Percentiles rank a stretch among this genome's conserved stretches.
Evolutionary conservation across 495 filamentous ascomycete species (phyloP).

Genomic region (Aspergillus nanangensis): DNA sequence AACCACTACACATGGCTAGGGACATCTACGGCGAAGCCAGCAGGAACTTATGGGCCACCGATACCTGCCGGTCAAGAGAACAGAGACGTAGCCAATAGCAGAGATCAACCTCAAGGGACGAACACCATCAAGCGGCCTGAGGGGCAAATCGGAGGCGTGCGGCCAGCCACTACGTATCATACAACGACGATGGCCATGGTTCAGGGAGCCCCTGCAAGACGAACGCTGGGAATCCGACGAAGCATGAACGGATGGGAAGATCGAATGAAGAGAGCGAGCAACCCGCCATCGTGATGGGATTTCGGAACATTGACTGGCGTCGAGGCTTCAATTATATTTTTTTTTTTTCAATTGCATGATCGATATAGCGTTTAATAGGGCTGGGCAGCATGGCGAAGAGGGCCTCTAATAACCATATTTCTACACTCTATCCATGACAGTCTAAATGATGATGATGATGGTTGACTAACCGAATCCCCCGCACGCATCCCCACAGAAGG

Average conservation of each 20-base stretch:
- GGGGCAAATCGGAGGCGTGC: conserved; percentile 18
- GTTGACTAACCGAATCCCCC: no score
- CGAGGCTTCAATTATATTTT: no score
- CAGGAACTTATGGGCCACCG: no score
- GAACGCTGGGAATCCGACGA: conserved; percentile 55
- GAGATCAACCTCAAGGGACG: no score
- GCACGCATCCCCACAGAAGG: no score
- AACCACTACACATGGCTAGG: conserved; percentile 42
- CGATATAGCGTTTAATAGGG: not conserved
- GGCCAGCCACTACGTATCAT: conserved; percentile 45
- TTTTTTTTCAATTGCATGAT: not conserved
- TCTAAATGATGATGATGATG: no score
- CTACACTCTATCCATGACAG: no score
- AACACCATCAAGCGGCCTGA: no score
- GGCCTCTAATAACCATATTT: no score
- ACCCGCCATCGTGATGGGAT: not conserved
- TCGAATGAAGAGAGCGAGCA: conserved; percentile 36
- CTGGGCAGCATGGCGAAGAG: not conserved
- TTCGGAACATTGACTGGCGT: no score
- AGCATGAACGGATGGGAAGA: conserved; percentile 55
- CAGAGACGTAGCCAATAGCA: not conserved
- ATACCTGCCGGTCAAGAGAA: conserved; percentile 5
- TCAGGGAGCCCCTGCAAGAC: conserved; percentile 29
- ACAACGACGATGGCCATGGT: conserved; percentile 48
- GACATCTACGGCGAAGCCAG: no score